phyloP scores from a whole-genome alignment of 2,329 filamentous ascomycete genomes.

The Macrophomina pseudophaseolina region DNA sequence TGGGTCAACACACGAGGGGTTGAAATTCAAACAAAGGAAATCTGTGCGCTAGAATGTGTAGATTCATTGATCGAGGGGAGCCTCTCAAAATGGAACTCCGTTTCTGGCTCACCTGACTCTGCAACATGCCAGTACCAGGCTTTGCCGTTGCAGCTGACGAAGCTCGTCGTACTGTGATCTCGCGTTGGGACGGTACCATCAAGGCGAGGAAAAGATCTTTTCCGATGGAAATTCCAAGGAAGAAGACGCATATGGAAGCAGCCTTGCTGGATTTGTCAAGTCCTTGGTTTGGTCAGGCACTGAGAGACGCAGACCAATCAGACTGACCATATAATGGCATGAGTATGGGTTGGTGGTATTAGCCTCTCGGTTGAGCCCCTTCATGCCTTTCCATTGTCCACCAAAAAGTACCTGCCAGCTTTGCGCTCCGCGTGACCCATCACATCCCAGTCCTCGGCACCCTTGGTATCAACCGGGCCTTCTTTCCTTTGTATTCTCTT shows the following conservation, averaged over 20 bases:
- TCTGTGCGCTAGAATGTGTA: not conserved
- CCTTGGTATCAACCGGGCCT: slow-evolving; percentile 46
- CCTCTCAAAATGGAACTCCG: not conserved
- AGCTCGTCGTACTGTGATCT: not conserved
- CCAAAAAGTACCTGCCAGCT: slow-evolving; percentile 76
- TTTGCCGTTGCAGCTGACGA: not conserved
- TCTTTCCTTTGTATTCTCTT: slow-evolving; percentile 56
- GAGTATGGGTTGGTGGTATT: not conserved
- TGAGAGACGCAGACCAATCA: not conserved
- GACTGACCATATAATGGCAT: not conserved
- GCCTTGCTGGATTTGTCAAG: not conserved
- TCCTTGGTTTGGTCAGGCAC: not conserved
- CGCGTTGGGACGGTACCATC: not conserved
- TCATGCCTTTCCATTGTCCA: slow-evolving; percentile 62
- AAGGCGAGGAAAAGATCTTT: not conserved
- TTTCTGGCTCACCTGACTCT: not conserved
- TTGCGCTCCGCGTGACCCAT: slow-evolving; percentile 69
- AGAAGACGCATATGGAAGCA: too few relatives aligned
- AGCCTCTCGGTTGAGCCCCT: not conserved
- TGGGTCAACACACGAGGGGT: not conserved
- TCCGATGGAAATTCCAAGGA: too few relatives aligned
- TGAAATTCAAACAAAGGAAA: slow-evolving; percentile 10
- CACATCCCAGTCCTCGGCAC: slow-evolving; percentile 72
- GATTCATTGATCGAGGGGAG: not conserved
- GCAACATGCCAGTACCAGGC: not conserved